Conservation (phyloP, 2,329 filamentous ascomycete genomes). For the Apiospora hydei region DNA sequence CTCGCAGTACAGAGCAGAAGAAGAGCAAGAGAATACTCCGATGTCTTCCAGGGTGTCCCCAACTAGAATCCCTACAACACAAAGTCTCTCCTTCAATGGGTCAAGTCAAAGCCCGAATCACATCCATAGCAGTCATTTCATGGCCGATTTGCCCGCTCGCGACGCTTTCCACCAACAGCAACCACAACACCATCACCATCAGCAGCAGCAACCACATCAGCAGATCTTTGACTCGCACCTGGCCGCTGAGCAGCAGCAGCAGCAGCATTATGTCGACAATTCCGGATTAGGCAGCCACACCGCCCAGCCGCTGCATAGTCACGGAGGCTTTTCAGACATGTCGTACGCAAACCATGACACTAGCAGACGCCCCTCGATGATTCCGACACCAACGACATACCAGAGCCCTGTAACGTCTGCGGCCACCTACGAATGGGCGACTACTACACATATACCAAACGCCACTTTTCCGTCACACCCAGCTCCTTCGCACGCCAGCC, state of each 20-base stretch:
- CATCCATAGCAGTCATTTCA: constrained; percentile 46
- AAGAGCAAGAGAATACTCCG: constrained; percentile 43
- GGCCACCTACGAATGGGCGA: constrained; percentile 9
- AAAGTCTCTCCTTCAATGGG: constrained; percentile 46
- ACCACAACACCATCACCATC: constrained; percentile 25
- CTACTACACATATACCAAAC: background rate
- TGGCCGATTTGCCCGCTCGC: constrained; percentile 36
- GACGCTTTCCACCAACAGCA: constrained; percentile 15
- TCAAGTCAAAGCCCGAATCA: constrained; percentile 45
- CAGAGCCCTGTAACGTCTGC: constrained; percentile 18
- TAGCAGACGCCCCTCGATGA: constrained; percentile 20
- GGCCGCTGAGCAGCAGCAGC: constrained; percentile 30
- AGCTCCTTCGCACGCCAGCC: background rate
- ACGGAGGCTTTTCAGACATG: constrained; percentile 22
- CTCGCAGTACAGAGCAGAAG: constrained; percentile 52
- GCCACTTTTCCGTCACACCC: constrained; percentile 3
- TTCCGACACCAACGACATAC: background rate
- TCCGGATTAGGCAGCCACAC: constrained; percentile 41
- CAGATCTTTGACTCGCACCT: constrained; percentile 20
- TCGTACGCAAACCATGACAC: constrained; percentile 24
- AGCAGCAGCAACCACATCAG: constrained; percentile 32
- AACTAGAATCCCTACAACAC: constrained; percentile 44
- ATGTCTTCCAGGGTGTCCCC: constrained; percentile 47
- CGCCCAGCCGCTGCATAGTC: constrained; percentile 41
- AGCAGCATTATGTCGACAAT: constrained; percentile 37